These are phyloP conservation scores for Solanum hybrid DNA, from an alignment of 305 asterid species.

Conservation along the genomic window DNA sequence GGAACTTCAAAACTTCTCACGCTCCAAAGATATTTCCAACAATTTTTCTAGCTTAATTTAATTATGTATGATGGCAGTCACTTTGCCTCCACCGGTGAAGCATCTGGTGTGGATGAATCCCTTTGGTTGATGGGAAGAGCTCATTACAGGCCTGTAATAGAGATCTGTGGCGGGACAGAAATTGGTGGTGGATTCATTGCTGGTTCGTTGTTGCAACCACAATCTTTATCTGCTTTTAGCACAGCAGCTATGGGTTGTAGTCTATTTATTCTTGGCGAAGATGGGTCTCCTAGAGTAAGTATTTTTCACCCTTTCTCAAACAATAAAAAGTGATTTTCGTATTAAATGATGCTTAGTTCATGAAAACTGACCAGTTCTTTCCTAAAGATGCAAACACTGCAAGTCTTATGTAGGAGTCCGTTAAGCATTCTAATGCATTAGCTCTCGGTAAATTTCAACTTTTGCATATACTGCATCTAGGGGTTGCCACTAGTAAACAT, in stretches of 20 bases:
- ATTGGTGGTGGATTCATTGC: constrained; percentile 88
- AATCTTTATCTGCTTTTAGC: constrained; percentile 87
- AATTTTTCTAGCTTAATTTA: constrained; percentile 5
- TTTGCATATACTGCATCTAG: neutral
- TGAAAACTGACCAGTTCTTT: neutral
- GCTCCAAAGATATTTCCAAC: neutral
- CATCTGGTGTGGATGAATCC: constrained; percentile 90
- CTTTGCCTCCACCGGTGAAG: constrained; percentile 97
- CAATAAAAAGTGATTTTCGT: constrained; percentile 1
- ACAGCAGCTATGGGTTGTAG: constrained; percentile 92
- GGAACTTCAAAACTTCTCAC: neutral
- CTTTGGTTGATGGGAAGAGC: constrained; percentile 98
- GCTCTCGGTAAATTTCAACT: neutral
- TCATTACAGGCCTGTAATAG: constrained; percentile 76
- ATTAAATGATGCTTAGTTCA: neutral
- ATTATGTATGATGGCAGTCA: constrained; percentile 40
- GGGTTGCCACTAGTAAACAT: neutral
- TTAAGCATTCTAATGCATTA: neutral
- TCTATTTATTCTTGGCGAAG: constrained; percentile 73
- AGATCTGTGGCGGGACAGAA: constrained; percentile 97
- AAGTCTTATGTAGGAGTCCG: neutral
- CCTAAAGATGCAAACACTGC: too few relatives aligned
- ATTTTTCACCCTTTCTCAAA: constrained; percentile 18
- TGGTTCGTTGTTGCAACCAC: constrained; percentile 77
- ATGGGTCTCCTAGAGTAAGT: constrained; percentile 71